Evolutionary conservation across 805 yeast genomes (phyloP), one percentile per base, ranked within the genome.

Genomic region (Suhomyces prunicola): DNA sequence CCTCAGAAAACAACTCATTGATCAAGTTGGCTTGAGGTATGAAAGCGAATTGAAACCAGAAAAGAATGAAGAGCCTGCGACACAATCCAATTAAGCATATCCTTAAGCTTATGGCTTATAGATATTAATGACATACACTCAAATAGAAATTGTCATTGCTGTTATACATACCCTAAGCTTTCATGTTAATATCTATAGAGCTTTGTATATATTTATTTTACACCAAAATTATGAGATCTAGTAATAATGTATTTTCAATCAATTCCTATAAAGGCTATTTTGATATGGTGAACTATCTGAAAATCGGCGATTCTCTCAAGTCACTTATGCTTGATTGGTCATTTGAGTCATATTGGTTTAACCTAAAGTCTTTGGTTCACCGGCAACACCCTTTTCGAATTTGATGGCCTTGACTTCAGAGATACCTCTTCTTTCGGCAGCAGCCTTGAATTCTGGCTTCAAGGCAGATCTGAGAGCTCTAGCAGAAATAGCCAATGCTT

Each of bases 401-500:
- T 79, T 81, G 71, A 86, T 83, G 59, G 80, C 86, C 71, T 83
- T 83, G 63, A 85, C 88, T 67, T 93, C 98, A 58, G 88, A 73
- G 66, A 73, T 60, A 62, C 86, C 86, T 80, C 96, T 88, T 71
- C 80, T 82, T 66, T 84, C 82, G 60, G 87, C 87, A 56, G 78
- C 81, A 58, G 83, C 87, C 72, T 87, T 88, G 69, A 83, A 72
- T 67, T 92, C 97, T 59, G 91, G 85, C 80, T 93, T 93, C 71
- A 93, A 83, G 50, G 97, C 86, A 65, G 81, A 79, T 79, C 97
- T 90, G 63, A 90, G 83, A 57, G 96, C 83, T 71, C 85, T 85
- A 68, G 97, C 96, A 67, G 97, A 89, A 68, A 93, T 81, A 61
- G 96, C 83, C 73, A 92, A 81, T 76, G 93, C 93, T 73, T 86